Evolutionary conservation across 2,329 filamentous ascomycete genomes (phyloP).

Genomic region (Xylaria hypoxylon): DNA sequence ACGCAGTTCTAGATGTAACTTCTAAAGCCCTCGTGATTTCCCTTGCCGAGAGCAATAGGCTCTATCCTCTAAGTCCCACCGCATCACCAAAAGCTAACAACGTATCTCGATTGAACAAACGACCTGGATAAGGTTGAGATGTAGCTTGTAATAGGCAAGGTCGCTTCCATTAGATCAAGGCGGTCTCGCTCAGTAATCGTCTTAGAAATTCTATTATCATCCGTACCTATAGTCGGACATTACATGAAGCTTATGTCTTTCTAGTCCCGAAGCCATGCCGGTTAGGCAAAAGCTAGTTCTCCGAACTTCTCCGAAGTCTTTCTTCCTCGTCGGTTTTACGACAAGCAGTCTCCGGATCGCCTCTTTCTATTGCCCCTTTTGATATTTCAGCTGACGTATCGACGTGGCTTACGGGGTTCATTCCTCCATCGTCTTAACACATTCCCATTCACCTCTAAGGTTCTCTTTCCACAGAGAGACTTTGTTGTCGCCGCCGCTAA

Average conservation of each 20-base stretch:
- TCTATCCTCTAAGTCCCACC: not conserved
- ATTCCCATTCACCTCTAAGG: constrained; percentile 95
- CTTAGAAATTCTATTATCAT: constrained; percentile 36
- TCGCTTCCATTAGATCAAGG: not conserved
- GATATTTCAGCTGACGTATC: constrained; percentile 6
- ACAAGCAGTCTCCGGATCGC: constrained; percentile 1
- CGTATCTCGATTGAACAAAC: not conserved
- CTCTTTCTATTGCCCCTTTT: constrained; percentile 12
- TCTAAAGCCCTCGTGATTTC: not conserved
- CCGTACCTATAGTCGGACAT: constrained; percentile 37
- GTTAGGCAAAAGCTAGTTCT: constrained; percentile 27
- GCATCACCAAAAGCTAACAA: not conserved
- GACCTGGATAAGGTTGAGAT: not conserved
- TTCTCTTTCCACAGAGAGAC: constrained; percentile 99
- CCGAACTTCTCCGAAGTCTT: constrained; percentile 26
- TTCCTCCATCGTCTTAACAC: constrained; percentile 95
- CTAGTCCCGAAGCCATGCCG: constrained; percentile 12
- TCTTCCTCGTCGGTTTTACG: constrained; percentile 5
- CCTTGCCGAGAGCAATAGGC: not conserved
- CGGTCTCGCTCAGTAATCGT: not conserved
- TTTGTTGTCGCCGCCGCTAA: constrained; percentile 95
- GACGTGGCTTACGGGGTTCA: constrained; percentile 54
- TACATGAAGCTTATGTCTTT: constrained; percentile 39
- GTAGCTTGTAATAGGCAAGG: not conserved
- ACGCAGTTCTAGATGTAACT: not conserved